Conservation (phyloP, 805 yeast genomes). For the Ogataea ramenticola region DNA sequence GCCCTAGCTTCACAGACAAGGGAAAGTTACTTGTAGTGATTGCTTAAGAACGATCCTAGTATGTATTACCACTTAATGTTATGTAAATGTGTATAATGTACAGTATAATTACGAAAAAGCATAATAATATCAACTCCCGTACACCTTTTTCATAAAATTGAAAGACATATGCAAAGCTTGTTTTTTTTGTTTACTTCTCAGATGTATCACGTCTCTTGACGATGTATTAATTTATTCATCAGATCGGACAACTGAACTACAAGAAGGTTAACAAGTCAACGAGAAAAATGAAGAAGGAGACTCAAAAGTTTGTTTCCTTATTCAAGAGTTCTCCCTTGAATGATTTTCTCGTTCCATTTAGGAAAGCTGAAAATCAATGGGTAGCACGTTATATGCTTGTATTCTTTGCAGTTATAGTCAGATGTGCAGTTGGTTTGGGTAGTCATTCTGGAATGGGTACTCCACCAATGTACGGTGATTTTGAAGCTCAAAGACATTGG, state of each 20-base stretch:
- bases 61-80: no score
- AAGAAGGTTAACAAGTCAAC: no score
- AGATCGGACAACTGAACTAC: no score
- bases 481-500: slow-evolving; percentile 99
- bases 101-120: no score
- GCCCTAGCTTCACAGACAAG: slow-evolving; percentile 22
- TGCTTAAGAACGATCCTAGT: slow-evolving; percentile 2
- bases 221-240: no score
- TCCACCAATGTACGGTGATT: slow-evolving; percentile 88
- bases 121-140: no score
- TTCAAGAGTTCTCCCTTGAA: slow-evolving; percentile 55
- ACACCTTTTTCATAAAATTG: no score
- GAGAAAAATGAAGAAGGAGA: background rate
- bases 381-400: slow-evolving; percentile 73
- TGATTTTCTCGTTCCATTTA: slow-evolving; percentile 72
- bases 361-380: slow-evolving; percentile 85
- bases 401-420: slow-evolving; percentile 63
- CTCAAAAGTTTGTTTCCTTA: slow-evolving; percentile 20
- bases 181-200: no score
- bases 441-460: slow-evolving; percentile 66
- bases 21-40: slow-evolving; percentile 26
- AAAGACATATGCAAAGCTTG: no score
- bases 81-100: no score
- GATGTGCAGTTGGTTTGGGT: slow-evolving; percentile 86
- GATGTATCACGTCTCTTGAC: no score